Base-by-base conservation (phyloP, 805 yeast genomes). In the Komagataella phaffii region DNA sequence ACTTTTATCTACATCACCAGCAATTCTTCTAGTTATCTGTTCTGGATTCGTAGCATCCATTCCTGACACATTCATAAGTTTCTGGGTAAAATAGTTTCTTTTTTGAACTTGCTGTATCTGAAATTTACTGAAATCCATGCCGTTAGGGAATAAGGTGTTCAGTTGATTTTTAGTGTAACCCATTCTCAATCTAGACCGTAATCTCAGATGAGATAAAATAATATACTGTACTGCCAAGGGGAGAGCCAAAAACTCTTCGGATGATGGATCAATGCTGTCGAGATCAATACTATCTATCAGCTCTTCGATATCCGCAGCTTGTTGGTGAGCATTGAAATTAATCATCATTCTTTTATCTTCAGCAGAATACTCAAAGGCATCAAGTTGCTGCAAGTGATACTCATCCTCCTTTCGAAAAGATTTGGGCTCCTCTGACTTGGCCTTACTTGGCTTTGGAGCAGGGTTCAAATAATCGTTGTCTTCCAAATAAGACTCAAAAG, bases 31-130 rank as follows among this genome's bases (percentile, higher is more conserved):
- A 7, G 75, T 69, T 0, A 73, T 64, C 14, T 65, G 58, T 36
- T 56, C 61, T 18, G 23, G 23, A 12, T 64, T 60, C 12, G 72
- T 77, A 46, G 72, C 80, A 44, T 83, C 85, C 80, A 87, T 74
- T 0, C 97, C 98, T 7, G 87, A 77, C 0, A 85, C 80, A 56
- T 81, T 82, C 87, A 93, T 83, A 44, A 93, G 70, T 56, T 80
- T 76, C 65, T 93, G 98, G 0, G 99, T 91, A 57, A 85, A 81
- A 61, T 79, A 89, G 64, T 93, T 93, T 55, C 99, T 74, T 63
- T 88, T 88, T 57, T 88, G 85, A 1, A 93, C 98, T 78, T 91
- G 86, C 58, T 86, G 81, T 54, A 93, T 87, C 64, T 93, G 99
- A 64, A 93, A 93, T 58, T 77, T 83, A 17, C 97, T 89, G 60